phyloP scores from a whole-genome alignment of 495 filamentous ascomycete species.

The Staphylotrichum longicolle region DNA sequence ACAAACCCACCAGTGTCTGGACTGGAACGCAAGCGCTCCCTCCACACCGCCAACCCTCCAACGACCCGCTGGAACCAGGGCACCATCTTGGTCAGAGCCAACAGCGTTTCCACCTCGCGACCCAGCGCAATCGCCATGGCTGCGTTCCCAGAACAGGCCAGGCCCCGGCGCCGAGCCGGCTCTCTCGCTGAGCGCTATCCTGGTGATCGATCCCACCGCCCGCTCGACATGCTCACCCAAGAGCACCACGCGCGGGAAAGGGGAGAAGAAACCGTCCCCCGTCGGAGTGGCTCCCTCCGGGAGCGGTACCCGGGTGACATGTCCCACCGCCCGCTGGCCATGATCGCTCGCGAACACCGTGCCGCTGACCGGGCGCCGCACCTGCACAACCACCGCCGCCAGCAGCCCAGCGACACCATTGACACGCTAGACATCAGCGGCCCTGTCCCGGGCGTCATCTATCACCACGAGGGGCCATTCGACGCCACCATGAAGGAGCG shows the following conservation, averaged over 20 bases:
- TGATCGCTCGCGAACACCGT: slow-evolving; percentile 56
- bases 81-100: slow-evolving; percentile 30
- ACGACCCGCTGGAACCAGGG: slow-evolving; percentile 32
- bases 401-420: slow-evolving; percentile 71
- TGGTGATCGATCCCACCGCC: slow-evolving; percentile 24
- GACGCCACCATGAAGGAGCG: slow-evolving; percentile 75
- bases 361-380: slow-evolving; percentile 61
- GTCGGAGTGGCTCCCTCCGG: slow-evolving; percentile 51
- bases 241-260: slow-evolving; percentile 21
- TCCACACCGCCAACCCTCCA: slow-evolving; percentile 29
- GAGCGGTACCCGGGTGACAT: slow-evolving; percentile 60
- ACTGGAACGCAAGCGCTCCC: slow-evolving; percentile 21
- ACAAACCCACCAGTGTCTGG: slow-evolving; percentile 12
- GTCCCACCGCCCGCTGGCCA: slow-evolving; percentile 60
- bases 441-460: slow-evolving; percentile 52
- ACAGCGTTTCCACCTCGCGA: slow-evolving; percentile 28
- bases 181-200: slow-evolving; percentile 31
- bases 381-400: slow-evolving; percentile 52
- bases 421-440: slow-evolving; percentile 68
- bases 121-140: slow-evolving; percentile 17
- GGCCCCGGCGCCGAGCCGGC: slow-evolving; percentile 20
- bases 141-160: slow-evolving; percentile 7
- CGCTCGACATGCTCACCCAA: slow-evolving; percentile 20
- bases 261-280: slow-evolving; percentile 22
- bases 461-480: slow-evolving; percentile 92